Conservation (phyloP, 2,329 filamentous ascomycete species). For the Cladosporium sp. region DNA sequence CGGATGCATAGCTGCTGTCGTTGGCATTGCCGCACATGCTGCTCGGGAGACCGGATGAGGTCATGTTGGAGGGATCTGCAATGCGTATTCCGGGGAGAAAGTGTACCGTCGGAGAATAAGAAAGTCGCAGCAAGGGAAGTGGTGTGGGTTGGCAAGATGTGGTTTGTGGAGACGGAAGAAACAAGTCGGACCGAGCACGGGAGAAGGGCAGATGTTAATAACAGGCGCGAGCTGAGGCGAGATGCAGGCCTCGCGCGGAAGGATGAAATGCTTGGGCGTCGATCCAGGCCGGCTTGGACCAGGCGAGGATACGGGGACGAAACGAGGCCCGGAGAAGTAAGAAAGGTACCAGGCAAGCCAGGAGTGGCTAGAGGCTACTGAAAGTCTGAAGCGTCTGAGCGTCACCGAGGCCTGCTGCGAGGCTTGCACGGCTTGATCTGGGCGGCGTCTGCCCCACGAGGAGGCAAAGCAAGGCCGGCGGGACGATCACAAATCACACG, state of each 20-base stretch:
- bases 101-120: background rate
- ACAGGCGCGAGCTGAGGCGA: background rate
- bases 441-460: background rate
- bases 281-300: background rate
- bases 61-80: background rate
- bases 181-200: background rate
- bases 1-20: slow-evolving; percentile 6
- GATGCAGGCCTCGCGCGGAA: background rate
- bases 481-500: background rate
- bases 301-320: slow-evolving; percentile 1
- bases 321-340: too few species aligned
- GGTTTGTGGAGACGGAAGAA: background rate
- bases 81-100: background rate
- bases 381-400: background rate
- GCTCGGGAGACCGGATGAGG: slow-evolving; percentile 5
- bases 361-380: background rate
- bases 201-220: background rate
- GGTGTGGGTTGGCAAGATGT: background rate
- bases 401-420: background rate
- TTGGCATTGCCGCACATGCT: slow-evolving; percentile 11
- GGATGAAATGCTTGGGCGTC: slow-evolving; percentile 4
- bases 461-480: background rate
- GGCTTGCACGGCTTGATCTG: background rate
- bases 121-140: background rate
- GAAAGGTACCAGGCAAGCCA: background rate